Evolutionary conservation across 1,139 yeast species (phyloP), one percentile per base, ranked within the genome.

Genomic region (Zygotorulaspora mrakii): DNA sequence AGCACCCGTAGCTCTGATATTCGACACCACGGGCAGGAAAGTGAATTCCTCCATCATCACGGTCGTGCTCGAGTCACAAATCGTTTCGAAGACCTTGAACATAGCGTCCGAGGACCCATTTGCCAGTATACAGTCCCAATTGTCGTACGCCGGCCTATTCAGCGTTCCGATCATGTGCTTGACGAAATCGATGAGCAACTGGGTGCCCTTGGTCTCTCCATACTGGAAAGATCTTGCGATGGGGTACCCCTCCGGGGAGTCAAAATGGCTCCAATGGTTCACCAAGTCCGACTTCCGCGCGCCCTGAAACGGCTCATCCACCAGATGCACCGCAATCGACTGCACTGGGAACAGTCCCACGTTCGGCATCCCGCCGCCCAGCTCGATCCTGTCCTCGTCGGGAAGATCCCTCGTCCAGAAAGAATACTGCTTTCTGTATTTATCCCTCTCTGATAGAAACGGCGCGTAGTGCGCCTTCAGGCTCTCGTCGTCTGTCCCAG

Each of bases 81-180:
- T 57, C 17, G 76, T 69, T 49, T 82, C 81, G 28, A 74, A 69
- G 9, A 77, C 70, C 49, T 81, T 76, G 53, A 74, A 77, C 47
- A 79, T 64, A 1, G 84, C 79, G 53, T 81, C 87, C 25, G 82
- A 79, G 3, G 84, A 80, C n/a, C 88, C 88, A 14, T 71, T 70
- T 31, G 80, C 69, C 17, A 78, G 51, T n/a, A 74, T 62, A 2
- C 71, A 61, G 38, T 67, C 68, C 86, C 86, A 81, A 9, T 36
- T 38, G 7, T 34, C 40, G 52, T 73, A 77, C 1, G 59, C 68
- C 1, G 83, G 84, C 29, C 63, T 63, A 50, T 77, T 75, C 11
- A 71, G 65, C 41, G 62, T 66, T 3, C 53, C 45, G 26, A 74
- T 62, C 38, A 77, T 66, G 5, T 69, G 69, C 34, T 57, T 59